Conservation (phyloP, 345 rosid genomes). For the Brassica nigra region DNA sequence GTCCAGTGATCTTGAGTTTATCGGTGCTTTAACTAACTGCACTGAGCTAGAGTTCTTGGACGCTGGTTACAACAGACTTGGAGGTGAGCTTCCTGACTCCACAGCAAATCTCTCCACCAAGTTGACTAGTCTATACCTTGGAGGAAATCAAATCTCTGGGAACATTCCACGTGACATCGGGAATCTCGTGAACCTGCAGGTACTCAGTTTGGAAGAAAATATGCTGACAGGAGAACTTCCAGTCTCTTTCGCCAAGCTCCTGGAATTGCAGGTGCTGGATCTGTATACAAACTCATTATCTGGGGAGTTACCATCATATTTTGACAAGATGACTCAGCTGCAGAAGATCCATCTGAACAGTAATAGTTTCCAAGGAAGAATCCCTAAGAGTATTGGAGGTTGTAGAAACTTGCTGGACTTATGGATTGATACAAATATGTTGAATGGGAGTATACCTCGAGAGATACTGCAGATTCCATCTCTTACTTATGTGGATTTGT, state of each 20-base stretch:
- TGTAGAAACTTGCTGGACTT: slow-evolving; percentile 38
- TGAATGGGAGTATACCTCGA: slow-evolving; percentile 34
- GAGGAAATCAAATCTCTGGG: slow-evolving; percentile 35
- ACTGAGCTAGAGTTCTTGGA: slow-evolving; percentile 25
- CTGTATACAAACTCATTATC: slow-evolving; percentile 37
- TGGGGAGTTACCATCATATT: slow-evolving; percentile 45
- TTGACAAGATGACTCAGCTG: slow-evolving; percentile 48
- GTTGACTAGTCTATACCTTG: slow-evolving; percentile 19
- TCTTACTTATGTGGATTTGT: slow-evolving; percentile 21
- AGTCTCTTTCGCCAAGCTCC: slow-evolving; percentile 32
- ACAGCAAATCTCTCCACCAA: slow-evolving; percentile 33
- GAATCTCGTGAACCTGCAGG: slow-evolving; percentile 27
- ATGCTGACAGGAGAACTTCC: slow-evolving; percentile 30
- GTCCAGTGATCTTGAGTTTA: slow-evolving; percentile 14
- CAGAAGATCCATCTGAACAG: slow-evolving; percentile 26
- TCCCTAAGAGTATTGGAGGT: slow-evolving; percentile 44
- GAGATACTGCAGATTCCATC: slow-evolving; percentile 30
- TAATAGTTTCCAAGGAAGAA: slow-evolving; percentile 44
- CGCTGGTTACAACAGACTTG: slow-evolving; percentile 28
- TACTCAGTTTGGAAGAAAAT: slow-evolving; percentile 27
- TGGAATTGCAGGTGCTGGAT: slow-evolving; percentile 13
- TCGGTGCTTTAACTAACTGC: slow-evolving; percentile 25
- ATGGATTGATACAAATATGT: slow-evolving; percentile 31
- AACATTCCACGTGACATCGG: slow-evolving; percentile 27
- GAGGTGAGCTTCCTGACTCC: slow-evolving; percentile 36